A percentile compares a stretch with the other conserved stretches of the same genome.
Conservation (phyloP, 768 basidiomycete genomes). For the Russula brevipes region DNA sequence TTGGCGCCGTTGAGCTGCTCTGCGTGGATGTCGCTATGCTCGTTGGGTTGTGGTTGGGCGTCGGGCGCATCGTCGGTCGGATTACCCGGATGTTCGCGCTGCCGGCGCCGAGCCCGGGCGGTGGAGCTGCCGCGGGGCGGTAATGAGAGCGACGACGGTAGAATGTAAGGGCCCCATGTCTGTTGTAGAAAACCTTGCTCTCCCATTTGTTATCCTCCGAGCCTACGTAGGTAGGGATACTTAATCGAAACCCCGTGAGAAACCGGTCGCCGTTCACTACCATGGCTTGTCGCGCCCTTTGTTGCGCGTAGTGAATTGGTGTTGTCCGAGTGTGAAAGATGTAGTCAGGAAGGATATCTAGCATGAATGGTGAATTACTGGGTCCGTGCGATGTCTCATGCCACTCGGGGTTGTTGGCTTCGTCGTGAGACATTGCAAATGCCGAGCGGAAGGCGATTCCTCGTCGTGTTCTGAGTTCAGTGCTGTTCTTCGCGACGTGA, state of each 20-base stretch:
- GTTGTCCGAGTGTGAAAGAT: too few relatives aligned
- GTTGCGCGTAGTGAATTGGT: too few relatives aligned
- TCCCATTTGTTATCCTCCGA: too few relatives aligned
- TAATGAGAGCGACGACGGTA: not conserved
- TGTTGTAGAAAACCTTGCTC: not conserved
- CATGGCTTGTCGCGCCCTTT: too few relatives aligned
- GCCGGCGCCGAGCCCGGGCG: not conserved
- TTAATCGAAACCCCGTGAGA: slow-evolving; percentile 1
- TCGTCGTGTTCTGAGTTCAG: slow-evolving; percentile 12
- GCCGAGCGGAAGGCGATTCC: slow-evolving; percentile 12
- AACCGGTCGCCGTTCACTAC: slow-evolving; percentile 28
- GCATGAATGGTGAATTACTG: too few relatives aligned
- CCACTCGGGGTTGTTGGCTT: too few relatives aligned
- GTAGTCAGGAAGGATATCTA: too few relatives aligned
- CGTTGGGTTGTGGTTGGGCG: slow-evolving; percentile 56
- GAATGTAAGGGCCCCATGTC: not conserved
- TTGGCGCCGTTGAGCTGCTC: slow-evolving; percentile 58
- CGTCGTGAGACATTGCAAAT: too few relatives aligned
- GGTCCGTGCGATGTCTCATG: too few relatives aligned
- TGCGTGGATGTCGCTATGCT: slow-evolving; percentile 67
- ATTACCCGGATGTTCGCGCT: slow-evolving; percentile 28
- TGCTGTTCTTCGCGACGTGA: slow-evolving; percentile 28
- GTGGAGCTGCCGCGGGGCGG: not conserved
- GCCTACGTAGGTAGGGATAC: too few relatives aligned
- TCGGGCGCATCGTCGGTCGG: slow-evolving; percentile 37